Base-by-base conservation (phyloP, 371 early-diverging fungal species). In the Apophysomyces sp. region DNA sequence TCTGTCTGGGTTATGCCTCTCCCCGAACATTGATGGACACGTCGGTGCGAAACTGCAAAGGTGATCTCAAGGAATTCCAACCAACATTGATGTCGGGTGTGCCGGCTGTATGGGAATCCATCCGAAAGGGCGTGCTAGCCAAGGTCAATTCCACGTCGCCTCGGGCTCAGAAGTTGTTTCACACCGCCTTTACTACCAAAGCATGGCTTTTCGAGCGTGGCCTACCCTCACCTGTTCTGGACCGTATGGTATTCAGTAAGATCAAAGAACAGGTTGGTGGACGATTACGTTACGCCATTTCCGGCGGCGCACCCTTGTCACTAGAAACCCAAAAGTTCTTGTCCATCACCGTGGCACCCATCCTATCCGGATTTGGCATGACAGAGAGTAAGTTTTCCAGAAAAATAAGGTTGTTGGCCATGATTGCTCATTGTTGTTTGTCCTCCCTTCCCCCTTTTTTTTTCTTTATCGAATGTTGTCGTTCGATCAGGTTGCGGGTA, bases 41-140 rank as follows among this genome's bases (percentile, higher is more conserved):
- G 4, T 85, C 87, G 26, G 88, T 88, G 16, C 86, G 91, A 58
- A 83, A 89, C 60, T 89, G 94, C 69, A 61, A 68, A 37, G 74
- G 74, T 32, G 96, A 96, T 73, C 83, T 93, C 61, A 78, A 84
- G 55, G 92, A 88, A 55, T 80, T 91, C 60, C 74, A 79, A 24
- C 96, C 96, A 0, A 89, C 91, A 15, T 69, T 94, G 41, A 83
- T 96, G 78, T 73, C 87, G 27, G 91, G 90, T 54, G 90, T 94
- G 5, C 89, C 91, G 18, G 89, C 86, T 44, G 90, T 91, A 4
- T 90, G 91, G 90, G 88, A 89, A 57, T 80, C 85, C 15, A 89
- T 94, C 65, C 84, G 89, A 24, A 87, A 85, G 56, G 88, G 86
- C 8, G 82, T 91, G 24, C 70, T 81, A 36, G 74, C 77, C 57